Conservation (phyloP, 176 grass and related monocot species). For the Phyllostachys edulis region DNA sequence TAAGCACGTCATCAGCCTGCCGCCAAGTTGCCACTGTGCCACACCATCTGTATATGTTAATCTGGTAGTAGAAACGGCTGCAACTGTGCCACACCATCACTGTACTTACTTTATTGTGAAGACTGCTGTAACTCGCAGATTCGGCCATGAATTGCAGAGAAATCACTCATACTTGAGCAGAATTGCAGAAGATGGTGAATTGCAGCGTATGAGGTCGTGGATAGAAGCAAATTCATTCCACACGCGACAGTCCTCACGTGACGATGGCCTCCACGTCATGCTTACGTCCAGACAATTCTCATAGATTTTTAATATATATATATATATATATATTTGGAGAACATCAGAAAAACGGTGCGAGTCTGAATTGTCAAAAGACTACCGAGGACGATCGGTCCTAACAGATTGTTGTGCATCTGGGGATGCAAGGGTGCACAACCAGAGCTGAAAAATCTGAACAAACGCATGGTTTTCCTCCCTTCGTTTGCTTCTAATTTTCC, state of each 20-base stretch:
- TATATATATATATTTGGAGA: too few relatives aligned
- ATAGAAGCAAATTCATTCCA: not conserved
- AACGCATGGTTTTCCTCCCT: not conserved
- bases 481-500: not conserved
- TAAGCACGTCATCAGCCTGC: not conserved
- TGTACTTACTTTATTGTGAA: not conserved
- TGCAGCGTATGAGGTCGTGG: not conserved
- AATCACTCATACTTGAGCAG: not conserved
- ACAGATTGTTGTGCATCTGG: not conserved
- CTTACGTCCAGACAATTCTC: not conserved
- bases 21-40: not conserved
- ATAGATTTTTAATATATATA: not conserved
- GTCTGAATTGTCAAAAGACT: not conserved
- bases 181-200: not conserved
- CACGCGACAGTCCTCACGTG: not conserved
- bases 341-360: not conserved
- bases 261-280: not conserved
- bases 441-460: not conserved
- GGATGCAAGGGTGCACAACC: too few relatives aligned
- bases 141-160: not conserved
- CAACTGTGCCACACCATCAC: slow-evolving; percentile 3
- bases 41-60: slow-evolving; percentile 1
- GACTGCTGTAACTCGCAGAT: not conserved
- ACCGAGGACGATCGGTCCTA: too few relatives aligned
- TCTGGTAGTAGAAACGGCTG: slow-evolving; percentile 7